phyloP scores from a whole-genome alignment of 164 flowering plant species.

The Vitis rotundifolia region DNA sequence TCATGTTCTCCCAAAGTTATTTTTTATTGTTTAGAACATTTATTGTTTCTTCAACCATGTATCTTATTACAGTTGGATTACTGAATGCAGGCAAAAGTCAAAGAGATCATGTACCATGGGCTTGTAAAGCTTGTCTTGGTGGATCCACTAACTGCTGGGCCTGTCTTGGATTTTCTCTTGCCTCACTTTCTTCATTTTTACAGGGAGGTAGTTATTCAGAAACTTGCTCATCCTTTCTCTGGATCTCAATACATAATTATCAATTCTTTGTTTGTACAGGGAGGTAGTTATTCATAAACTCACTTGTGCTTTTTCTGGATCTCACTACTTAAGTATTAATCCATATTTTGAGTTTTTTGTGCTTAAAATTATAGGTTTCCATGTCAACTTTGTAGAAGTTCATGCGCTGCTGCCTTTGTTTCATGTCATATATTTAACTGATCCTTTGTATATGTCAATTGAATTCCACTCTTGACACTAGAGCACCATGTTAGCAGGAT shows the following conservation, averaged over 20 bases:
- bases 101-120: slow-evolving; percentile 64
- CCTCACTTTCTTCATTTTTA: slow-evolving; percentile 74
- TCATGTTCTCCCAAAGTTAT: slow-evolving; percentile 8
- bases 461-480: too few species aligned
- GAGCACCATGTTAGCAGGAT: slow-evolving; percentile 39
- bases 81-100: slow-evolving; percentile 61
- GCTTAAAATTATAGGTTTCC: neutral
- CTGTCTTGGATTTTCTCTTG: slow-evolving; percentile 67
- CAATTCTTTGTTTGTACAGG: slow-evolving; percentile 47
- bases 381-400: neutral
- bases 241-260: neutral
- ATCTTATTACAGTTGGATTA: slow-evolving; percentile 16
- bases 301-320: neutral
- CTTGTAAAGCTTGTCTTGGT: slow-evolving; percentile 64
- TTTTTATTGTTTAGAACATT: neutral
- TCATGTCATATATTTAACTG: neutral
- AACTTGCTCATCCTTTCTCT: neutral
- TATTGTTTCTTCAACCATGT: neutral
- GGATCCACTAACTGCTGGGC: slow-evolving; percentile 52
- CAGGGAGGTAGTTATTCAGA: slow-evolving; percentile 43
- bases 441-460: neutral
- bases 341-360: neutral
- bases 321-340: neutral
- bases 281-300: slow-evolving; percentile 38
- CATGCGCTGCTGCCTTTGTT: too few species aligned